Base-by-base conservation (phyloP, 192 early-diverging fungal genomes). In the Podila minutissima region DNA sequence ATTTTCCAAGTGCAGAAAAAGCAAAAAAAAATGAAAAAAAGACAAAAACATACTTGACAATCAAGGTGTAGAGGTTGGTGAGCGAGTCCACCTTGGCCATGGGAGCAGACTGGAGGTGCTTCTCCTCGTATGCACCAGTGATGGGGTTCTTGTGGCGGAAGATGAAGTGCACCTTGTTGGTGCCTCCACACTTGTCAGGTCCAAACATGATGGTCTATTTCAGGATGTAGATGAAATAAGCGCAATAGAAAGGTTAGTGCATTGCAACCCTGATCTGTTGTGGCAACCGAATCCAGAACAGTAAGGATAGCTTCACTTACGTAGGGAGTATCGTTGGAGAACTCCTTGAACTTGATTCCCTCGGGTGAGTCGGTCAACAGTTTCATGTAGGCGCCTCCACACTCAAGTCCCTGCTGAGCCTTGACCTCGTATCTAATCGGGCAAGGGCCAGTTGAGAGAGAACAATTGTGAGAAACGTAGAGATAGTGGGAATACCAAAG, bases 301-400 rank as follows among this genome's bases (percentile, higher is more conserved):
- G 2, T 15, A 17, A 46, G 41, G 15, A 46, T 1, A 46, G 15
- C 0, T 31, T 10, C 26, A 41, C 62, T 50, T 65, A 92, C 92
- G 86, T 96, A 98, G 5, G 95, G 95, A 37, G 95, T 93, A 64
- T 92, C 90, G 84, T 96, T 93, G 48, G 85, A 89, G 72, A 96
- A 95, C 64, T 93, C 86, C 35, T 82, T 86, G 67, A 91, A 88
- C 50, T 86, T 86, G 74, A 93, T 92, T 19, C 74, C 71, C 41
- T 82, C 79, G 65, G 92, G 88, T 22, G 88, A 82, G 50, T 86
- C 72, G 13, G 91, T 93, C 60, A 97, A 83, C 29, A 97, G 89
- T 88, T 97, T 97, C 75, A 95, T 83, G 87, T 98, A 98, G 5
- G 96, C 96, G 41, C 96, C 96, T 59, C 95, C 96, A 83, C 96